These are phyloP conservation scores for Cutaneotrichosporon dermatis DNA, from an alignment of 1,284 basidiomycete species.

Conservation along the genomic window DNA sequence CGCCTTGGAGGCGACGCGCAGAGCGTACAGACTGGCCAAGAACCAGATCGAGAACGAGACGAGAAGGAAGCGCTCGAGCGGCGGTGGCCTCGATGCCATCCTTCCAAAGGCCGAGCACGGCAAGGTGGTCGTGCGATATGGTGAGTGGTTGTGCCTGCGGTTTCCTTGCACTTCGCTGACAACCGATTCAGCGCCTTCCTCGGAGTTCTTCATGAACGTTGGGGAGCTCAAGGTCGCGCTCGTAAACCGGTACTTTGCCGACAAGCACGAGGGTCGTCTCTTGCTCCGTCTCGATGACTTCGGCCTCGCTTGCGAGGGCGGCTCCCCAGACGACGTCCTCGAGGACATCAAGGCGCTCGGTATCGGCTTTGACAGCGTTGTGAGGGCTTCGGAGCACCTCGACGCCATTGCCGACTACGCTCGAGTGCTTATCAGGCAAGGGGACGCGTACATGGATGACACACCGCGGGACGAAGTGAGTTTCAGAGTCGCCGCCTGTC, in stretches of 20 bases:
- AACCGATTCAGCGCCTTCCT: background rate
- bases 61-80: background rate
- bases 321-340: background rate
- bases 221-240: background rate
- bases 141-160: background rate
- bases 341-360: background rate
- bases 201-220: background rate
- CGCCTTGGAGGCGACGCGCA: background rate
- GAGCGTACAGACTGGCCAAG: background rate
- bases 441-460: constrained; percentile 1
- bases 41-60: constrained; percentile 1
- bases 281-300: constrained; percentile 3
- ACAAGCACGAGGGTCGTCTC: background rate
- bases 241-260: constrained; percentile 4
- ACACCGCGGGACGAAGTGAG: background rate
- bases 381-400: background rate
- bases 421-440: background rate
- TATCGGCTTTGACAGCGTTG: background rate
- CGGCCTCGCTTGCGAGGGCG: background rate
- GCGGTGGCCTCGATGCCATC: background rate
- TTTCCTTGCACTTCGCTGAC: too few relatives aligned
- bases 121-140: background rate
- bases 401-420: background rate
- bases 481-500: background rate
- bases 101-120: background rate